A percentile compares a stretch with the other conserved stretches of the same genome.
Conservation (phyloP, 1,139 yeast species). For the Candida neerlandica region DNA sequence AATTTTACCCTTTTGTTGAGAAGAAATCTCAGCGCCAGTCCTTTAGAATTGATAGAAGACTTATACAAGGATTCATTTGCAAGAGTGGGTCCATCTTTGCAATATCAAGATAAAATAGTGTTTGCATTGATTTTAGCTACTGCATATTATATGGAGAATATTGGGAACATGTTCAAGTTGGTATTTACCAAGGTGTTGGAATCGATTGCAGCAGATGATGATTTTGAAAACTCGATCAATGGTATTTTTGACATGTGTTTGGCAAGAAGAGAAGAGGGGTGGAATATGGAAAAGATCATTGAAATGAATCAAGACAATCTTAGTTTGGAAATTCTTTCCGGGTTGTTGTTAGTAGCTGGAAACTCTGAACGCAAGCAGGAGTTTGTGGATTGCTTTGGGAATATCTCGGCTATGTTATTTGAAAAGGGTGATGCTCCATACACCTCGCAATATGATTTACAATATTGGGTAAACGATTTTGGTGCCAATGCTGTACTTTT, state of each 20-base stretch:
- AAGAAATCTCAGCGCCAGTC: slow-evolving; percentile 17
- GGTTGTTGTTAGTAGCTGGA: slow-evolving; percentile 11
- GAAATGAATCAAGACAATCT: slow-evolving; percentile 23
- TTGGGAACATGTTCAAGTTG: slow-evolving; percentile 26
- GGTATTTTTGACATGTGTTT: slow-evolving; percentile 12
- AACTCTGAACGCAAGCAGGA: slow-evolving; percentile 3
- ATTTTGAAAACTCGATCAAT: not conserved
- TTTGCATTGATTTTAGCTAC: slow-evolving; percentile 46
- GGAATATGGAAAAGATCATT: slow-evolving; percentile 6
- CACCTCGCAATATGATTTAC: slow-evolving; percentile 19
- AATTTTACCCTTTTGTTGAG: slow-evolving; percentile 44
- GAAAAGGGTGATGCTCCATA: slow-evolving; percentile 9
- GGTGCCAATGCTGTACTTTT: slow-evolving; percentile 48
- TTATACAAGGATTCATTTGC: slow-evolving; percentile 53
- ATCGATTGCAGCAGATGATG: slow-evolving; percentile 3
- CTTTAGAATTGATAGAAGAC: slow-evolving; percentile 27
- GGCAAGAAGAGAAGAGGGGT: slow-evolving; percentile 10
- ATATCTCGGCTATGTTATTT: slow-evolving; percentile 11
- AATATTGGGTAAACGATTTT: slow-evolving; percentile 21
- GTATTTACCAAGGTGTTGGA: slow-evolving; percentile 14
- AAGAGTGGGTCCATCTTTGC: slow-evolving; percentile 51
- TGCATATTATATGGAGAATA: slow-evolving; percentile 26
- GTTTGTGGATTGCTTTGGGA: slow-evolving; percentile 19
- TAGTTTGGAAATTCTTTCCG: slow-evolving; percentile 18
- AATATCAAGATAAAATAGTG: slow-evolving; percentile 48